A percentile compares a stretch with the other conserved stretches of the same genome.
Conservation (phyloP, 1,284 basidiomycete genomes). For the Sphaerobolus stellatus region DNA sequence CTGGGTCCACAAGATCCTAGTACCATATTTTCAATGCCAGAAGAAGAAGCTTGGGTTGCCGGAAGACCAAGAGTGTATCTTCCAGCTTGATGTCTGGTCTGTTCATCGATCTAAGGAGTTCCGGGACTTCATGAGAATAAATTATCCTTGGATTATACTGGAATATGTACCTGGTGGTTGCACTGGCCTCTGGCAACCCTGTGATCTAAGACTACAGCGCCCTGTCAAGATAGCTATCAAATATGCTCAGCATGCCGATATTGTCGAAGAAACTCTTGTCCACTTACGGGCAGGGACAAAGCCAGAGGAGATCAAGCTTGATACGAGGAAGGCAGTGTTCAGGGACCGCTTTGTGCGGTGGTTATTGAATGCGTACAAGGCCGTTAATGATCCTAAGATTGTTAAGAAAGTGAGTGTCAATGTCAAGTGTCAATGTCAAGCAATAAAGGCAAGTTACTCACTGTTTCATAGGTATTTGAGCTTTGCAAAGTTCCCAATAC, state of each 20-base stretch:
- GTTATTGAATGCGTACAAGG: slow-evolving; percentile 18
- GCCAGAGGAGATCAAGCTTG: slow-evolving; percentile 16
- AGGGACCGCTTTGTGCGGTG: slow-evolving; percentile 19
- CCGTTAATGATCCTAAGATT: slow-evolving; percentile 18
- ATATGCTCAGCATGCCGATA: slow-evolving; percentile 20
- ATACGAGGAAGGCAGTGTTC: slow-evolving; percentile 13
- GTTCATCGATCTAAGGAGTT: slow-evolving; percentile 28
- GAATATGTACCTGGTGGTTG: slow-evolving; percentile 28
- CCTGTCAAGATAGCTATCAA: slow-evolving; percentile 25
- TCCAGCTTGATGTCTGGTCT: slow-evolving; percentile 27
- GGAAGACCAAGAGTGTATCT: slow-evolving; percentile 14
- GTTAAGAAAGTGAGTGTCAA: slow-evolving; percentile 16
- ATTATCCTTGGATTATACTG: slow-evolving; percentile 24
- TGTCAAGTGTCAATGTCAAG: background rate
- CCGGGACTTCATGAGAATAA: slow-evolving; percentile 22
- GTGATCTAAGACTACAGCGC: slow-evolving; percentile 29
- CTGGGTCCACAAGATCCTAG: slow-evolving; percentile 12
- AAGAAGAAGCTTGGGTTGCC: background rate
- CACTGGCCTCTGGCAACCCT: slow-evolving; percentile 29
- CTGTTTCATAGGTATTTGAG: slow-evolving; percentile 13
- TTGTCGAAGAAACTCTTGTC: slow-evolving; percentile 18
- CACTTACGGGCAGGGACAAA: slow-evolving; percentile 13
- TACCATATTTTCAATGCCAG: background rate
- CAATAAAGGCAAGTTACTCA: background rate
- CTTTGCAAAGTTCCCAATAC: slow-evolving; percentile 11